Conservation (phyloP, 495 filamentous ascomycete genomes). For the Amniculicola lignicola region DNA sequence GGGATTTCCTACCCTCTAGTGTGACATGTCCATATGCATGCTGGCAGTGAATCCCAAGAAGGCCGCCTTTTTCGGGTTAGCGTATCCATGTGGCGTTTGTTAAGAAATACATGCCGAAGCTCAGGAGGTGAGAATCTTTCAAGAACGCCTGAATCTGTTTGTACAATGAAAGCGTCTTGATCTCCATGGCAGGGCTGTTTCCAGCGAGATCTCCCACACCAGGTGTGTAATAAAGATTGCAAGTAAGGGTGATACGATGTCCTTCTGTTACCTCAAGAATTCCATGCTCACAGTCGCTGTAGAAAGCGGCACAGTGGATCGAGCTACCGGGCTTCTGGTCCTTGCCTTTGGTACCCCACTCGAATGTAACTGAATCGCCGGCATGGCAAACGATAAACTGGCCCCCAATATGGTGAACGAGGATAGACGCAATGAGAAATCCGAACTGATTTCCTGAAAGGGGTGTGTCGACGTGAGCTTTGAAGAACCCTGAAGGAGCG, state of each 20-base stretch:
- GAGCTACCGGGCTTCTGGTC: background rate
- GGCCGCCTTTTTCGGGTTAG: constrained; percentile 8
- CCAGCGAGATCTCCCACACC: constrained; percentile 23
- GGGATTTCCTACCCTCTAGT: background rate
- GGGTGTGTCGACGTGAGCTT: constrained; percentile 56
- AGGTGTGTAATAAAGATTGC: constrained; percentile 51
- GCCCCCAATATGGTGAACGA: constrained; percentile 46
- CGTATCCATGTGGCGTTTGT: background rate
- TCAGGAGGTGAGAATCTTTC: background rate
- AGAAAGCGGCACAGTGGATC: constrained; percentile 61
- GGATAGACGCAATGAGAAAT: constrained; percentile 55
- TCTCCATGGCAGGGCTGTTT: constrained; percentile 11
- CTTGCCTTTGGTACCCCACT: constrained; percentile 41
- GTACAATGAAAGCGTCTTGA: constrained; percentile 4
- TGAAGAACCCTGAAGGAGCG: constrained; percentile 52
- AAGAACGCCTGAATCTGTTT: constrained; percentile 7
- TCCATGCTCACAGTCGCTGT: constrained; percentile 61
- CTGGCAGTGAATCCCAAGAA: constrained; percentile 18
- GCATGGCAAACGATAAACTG: constrained; percentile 41
- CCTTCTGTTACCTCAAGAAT: constrained; percentile 52
- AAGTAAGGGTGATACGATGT: constrained; percentile 57
- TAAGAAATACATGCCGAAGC: constrained; percentile 1
- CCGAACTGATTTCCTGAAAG: constrained; percentile 50
- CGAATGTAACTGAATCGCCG: constrained; percentile 40
- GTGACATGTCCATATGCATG: constrained; percentile 25